These are phyloP conservation scores for Mycena latifolia DNA, from an alignment of 768 basidiomycete species.

Conservation along the genomic window DNA sequence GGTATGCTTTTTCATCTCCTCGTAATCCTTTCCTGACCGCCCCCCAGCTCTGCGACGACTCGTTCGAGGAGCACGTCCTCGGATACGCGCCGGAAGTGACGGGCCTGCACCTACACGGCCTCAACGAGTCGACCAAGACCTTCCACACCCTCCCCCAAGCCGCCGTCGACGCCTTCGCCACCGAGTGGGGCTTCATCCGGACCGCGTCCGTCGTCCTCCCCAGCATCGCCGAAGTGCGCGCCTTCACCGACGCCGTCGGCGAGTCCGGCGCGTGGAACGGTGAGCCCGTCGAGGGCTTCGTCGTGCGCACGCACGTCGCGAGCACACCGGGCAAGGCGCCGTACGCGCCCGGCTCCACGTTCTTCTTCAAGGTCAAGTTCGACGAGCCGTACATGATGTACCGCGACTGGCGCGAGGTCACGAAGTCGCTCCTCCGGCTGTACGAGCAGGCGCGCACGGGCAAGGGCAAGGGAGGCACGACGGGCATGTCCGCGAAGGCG, in stretches of 20 bases:
- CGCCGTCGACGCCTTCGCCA: conserved; percentile 83
- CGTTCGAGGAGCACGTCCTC: conserved; percentile 95
- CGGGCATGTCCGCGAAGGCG: conserved; percentile 44
- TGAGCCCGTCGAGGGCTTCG: conserved; percentile 63
- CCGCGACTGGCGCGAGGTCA: conserved; percentile 96
- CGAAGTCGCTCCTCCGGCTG: conserved; percentile 74
- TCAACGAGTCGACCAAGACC: conserved; percentile 75
- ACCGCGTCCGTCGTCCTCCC: conserved; percentile 72
- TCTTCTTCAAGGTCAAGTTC: conserved; percentile 99
- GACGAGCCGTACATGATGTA: conserved; percentile 99
- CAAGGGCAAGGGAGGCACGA: conserved; percentile 30
- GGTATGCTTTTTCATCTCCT: conserved; percentile 59
- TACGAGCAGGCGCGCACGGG: conserved; percentile 47
- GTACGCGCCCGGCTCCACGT: conserved; percentile 83
- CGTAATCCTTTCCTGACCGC: not conserved
- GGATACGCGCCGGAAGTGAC: conserved; percentile 84
- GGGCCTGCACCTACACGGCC: conserved; percentile 93
- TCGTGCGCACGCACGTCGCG: conserved; percentile 72
- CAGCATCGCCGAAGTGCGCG: conserved; percentile 74
- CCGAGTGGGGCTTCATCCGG: conserved; percentile 92
- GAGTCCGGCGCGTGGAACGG: conserved; percentile 59
- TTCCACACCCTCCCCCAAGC: conserved; percentile 81
- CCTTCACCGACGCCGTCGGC: conserved; percentile 78
- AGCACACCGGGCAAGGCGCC: conserved; percentile 62
- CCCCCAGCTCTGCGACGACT: conserved; percentile 94